These are phyloP conservation scores for Blastomyces emzantsi DNA, from an alignment of 2,329 filamentous ascomycete species.

Conservation along the genomic window DNA sequence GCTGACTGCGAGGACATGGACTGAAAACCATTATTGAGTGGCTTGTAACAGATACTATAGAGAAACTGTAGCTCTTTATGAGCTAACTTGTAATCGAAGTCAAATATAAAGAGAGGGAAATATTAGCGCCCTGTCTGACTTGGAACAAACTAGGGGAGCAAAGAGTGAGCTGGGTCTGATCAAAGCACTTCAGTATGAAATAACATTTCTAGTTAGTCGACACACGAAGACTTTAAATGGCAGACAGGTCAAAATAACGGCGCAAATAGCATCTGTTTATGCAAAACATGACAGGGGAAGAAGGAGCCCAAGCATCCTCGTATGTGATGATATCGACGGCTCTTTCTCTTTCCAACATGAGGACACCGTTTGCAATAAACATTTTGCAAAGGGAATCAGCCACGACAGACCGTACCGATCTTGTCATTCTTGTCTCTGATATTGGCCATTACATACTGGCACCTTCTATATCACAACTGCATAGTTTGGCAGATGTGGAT, in stretches of 20 bases:
- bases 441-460: not conserved
- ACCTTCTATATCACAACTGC: not conserved
- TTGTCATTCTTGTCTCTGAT: not conserved
- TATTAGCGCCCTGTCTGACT: not conserved
- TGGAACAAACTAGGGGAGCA: not conserved
- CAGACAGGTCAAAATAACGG: not conserved
- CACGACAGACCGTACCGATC: not conserved
- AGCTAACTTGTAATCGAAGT: not conserved
- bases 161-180: not conserved
- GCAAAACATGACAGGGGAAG: not conserved
- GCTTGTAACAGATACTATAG: not conserved
- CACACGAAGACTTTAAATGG: not conserved
- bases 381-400: not conserved
- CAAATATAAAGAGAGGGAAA: not conserved
- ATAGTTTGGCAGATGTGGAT: not conserved
- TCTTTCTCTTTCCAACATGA: not conserved
- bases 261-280: not conserved
- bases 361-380: not conserved
- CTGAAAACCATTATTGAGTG: slow-evolving; percentile 13
- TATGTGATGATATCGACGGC: not conserved
- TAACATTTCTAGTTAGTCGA: not conserved
- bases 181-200: not conserved
- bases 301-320: not conserved
- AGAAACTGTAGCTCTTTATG: not conserved
- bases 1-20: slow-evolving; percentile 13